These are phyloP conservation scores for Ceriops zippeliana DNA, from an alignment of 345 rosid species.

Conservation along the genomic window DNA sequence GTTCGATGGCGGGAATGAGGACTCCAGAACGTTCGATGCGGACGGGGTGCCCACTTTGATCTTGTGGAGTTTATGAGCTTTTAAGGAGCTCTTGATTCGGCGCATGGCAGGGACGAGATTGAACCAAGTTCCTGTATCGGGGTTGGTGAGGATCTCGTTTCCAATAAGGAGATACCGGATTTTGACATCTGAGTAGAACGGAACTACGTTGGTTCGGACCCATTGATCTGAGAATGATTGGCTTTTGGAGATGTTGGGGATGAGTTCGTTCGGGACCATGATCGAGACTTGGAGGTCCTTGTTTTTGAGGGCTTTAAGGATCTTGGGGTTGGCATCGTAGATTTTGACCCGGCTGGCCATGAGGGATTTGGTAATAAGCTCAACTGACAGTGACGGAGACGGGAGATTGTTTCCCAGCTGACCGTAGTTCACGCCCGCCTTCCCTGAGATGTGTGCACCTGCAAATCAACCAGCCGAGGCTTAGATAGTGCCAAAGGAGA, in stretches of 20 bases:
- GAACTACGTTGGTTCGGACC: constrained; percentile 54
- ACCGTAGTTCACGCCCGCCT: constrained; percentile 75
- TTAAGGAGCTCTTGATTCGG: constrained; percentile 52
- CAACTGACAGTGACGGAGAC: constrained; percentile 39
- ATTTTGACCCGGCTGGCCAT: constrained; percentile 60
- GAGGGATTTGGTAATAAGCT: constrained; percentile 43
- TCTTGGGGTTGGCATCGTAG: constrained; percentile 64
- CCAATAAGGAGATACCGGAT: constrained; percentile 90
- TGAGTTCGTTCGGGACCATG: constrained; percentile 64
- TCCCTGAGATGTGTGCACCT: constrained; percentile 47
- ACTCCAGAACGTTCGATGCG: constrained; percentile 63
- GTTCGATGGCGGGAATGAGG: constrained; percentile 80
- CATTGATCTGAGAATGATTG: constrained; percentile 52
- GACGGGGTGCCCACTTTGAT: constrained; percentile 76
- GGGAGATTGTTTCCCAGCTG: constrained; percentile 76
- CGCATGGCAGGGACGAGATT: constrained; percentile 85
- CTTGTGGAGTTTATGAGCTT: constrained; percentile 35
- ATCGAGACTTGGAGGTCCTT: constrained; percentile 57
- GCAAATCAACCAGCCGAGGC: constrained; percentile 3
- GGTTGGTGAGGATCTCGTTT: constrained; percentile 61
- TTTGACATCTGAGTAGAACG: constrained; percentile 50
- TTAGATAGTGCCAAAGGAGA: neutral
- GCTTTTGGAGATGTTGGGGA: constrained; percentile 43
- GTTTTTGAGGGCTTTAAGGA: constrained; percentile 50
- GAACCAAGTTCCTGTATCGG: constrained; percentile 42